Evolutionary conservation across 495 filamentous ascomycete genomes (phyloP), one percentile per base, ranked within the genome.

Genomic region (Aspergillus diversus): DNA sequence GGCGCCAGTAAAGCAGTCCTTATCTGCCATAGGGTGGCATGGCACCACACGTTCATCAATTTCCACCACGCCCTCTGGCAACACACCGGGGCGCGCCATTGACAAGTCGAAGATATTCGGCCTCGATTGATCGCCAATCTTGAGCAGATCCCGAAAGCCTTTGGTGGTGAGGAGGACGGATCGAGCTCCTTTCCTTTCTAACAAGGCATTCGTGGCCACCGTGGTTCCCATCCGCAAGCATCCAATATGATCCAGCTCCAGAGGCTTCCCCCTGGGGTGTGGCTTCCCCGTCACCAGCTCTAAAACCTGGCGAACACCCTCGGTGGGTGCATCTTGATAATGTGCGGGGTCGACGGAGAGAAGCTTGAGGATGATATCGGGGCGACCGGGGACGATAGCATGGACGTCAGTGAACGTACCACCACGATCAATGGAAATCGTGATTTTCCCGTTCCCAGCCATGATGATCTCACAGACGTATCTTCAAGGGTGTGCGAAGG

Each of bases 121-220:
- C 0, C 92, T 81, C 17, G 88, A 90, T 71, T 96, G 92, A 73
- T 94, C 93, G 16, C 91, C 91, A 61, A 94, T 95, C 42, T 90
- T 87, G 21, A 98, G 82, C 64, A 94, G 92, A 75, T 99, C 95
- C 54, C 87, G 89, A 77, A 99, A 99, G 0, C 95, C 95, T 71
- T 92, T 90, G 2, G 96, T 97, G 9, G 96, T 92, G 21, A 98
- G 84, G 67, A 99, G 83, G 4, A 89, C 95, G 62, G 96, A 96
- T 67, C 87, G 87, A 75, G 97, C 95, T 6, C 95, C 95, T 75
- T 98, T 99, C 60, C 95, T 78, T 75, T 99, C 96, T 2, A 99
- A 81, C 59, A 99, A 75, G n/a, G 91, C 92, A 73, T 96, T 96
- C 13, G 92, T 96, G 0, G 92, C 92, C 32, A 96, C 92, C 3